phyloP scores from a whole-genome alignment of 345 rosid species.

The Psidium friedrichsthalianum region DNA sequence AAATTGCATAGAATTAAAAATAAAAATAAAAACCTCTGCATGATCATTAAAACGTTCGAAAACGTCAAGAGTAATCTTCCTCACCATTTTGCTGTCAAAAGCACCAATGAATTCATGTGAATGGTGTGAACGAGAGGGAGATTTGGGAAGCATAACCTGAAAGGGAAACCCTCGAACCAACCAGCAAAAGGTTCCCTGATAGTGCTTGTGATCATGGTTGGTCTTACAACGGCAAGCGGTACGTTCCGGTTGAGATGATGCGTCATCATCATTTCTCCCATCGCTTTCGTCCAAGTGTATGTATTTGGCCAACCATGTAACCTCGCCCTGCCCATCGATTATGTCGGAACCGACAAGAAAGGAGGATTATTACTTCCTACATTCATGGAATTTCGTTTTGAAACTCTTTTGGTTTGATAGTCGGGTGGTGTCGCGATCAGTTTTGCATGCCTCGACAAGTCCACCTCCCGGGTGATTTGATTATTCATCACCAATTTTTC shows the following conservation, averaged over 20 bases:
- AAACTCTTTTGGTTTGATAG: neutral
- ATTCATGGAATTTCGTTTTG: neutral
- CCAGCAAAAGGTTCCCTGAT: constrained; percentile 30
- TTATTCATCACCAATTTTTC: neutral
- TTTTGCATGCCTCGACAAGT: neutral
- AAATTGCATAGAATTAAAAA: constrained; percentile 5
- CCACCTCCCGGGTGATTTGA: neutral
- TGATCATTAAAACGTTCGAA: no score
- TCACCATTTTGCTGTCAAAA: no score
- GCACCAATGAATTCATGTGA: no score
- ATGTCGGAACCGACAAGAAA: neutral
- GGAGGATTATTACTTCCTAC: neutral
- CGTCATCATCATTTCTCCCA: constrained; percentile 30
- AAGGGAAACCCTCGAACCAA: constrained; percentile 24
- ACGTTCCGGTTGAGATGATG: constrained; percentile 11
- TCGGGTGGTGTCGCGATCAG: neutral
- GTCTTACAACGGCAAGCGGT: constrained; percentile 18
- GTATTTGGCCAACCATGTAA: constrained; percentile 32
- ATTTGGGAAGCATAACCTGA: neutral
- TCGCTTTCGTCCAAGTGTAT: constrained; percentile 19
- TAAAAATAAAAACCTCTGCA: no score
- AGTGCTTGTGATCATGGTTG: constrained; percentile 27
- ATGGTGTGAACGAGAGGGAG: neutral
- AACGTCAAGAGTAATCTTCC: no score
- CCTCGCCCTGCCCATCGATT: constrained; percentile 12